Evolutionary conservation across 805 yeast species (phyloP), one percentile per base, ranked within the genome.

Genomic region (Danielozyma ontarioensis): DNA sequence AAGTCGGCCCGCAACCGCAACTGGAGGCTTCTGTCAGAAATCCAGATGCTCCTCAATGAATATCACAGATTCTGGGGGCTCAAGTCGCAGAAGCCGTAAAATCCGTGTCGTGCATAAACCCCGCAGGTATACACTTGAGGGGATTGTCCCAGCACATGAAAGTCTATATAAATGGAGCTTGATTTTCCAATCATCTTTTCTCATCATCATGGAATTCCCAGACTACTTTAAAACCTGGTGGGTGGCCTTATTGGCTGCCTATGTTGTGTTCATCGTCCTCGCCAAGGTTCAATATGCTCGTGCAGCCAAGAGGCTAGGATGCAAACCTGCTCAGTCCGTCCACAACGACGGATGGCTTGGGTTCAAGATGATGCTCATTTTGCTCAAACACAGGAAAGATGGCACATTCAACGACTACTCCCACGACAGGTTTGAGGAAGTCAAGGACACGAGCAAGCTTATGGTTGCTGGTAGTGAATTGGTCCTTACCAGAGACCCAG

Each of bases 401-500:
- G 64, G 65, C 3, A 16, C 23, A 1, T 16, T 51, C 25, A 29
- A 48, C 31, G 59, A 55, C 15, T 45, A 29, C 21, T 28, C 32
- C n/a, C 15, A 13, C 10, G 41, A 46, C 6, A 34, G 52, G 25
- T 52, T 37, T 29, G 28, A 33, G 7, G 31, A 27, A 2, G 17
- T 28, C 14, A 8, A 11, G 8, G 31, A 32, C 4, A 45, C 51
- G 5, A 33, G 39, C 21, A 22, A 12, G 13, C 33, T 49, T 25
- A 39, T 38, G 30, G 26, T 55, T 10, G 6, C 10, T 6, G 22
- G 22, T 19, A 6, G 10, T 6, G 8, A 10, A 6, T 10, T 56
- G 28, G 28, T 54, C 15, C 28, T 50, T 17, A 59, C 67, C 12
- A 46, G 40, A 32, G 64, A 59, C 28, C 64, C 64, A 3, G 68